Evolutionary conservation across 2,329 filamentous ascomycete species (phyloP).

Genomic region (Xylariaceae sp.): DNA sequence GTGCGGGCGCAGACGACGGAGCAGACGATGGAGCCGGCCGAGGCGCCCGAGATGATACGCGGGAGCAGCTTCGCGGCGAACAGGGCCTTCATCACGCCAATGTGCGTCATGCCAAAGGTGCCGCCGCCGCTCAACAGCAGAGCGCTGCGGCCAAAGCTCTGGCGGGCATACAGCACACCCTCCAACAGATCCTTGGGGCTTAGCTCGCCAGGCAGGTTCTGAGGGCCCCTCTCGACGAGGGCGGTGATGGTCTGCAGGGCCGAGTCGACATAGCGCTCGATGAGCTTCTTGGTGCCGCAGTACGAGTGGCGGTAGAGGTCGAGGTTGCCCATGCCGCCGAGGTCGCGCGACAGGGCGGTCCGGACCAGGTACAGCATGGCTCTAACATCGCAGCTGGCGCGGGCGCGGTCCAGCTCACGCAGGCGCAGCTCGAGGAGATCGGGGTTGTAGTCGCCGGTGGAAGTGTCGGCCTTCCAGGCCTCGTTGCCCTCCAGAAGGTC

Average conservation of each 20-base stretch:
- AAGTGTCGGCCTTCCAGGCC: conserved; percentile 64
- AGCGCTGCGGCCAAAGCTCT: conserved; percentile 79
- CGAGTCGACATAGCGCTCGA: conserved; percentile 80
- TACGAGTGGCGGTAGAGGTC: conserved; percentile 78
- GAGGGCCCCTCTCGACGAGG: conserved; percentile 54
- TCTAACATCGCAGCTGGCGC: conserved; percentile 61
- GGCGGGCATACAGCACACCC: conserved; percentile 61
- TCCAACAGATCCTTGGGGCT: conserved; percentile 57
- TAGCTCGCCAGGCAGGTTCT: conserved; percentile 41
- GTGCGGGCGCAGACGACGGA: conserved; percentile 71
- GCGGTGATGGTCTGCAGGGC: conserved; percentile 66
- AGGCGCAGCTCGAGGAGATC: conserved; percentile 62
- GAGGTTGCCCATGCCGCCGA: conserved; percentile 80
- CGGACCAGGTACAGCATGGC: conserved; percentile 75
- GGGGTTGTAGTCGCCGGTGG: conserved; percentile 61
- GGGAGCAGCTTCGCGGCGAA: conserved; percentile 70
- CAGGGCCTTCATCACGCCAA: conserved; percentile 77
- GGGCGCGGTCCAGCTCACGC: conserved; percentile 65
- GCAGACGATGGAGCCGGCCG: conserved; percentile 79
- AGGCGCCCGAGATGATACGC: conserved; percentile 80
- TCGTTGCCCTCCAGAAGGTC: conserved; percentile 76
- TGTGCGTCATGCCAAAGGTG: conserved; percentile 87
- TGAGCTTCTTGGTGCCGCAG: conserved; percentile 77
- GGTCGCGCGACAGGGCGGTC: conserved; percentile 69
- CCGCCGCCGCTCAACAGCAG: conserved; percentile 78